Evolutionary conservation across 352 stramenopile species (phyloP), one percentile per base, ranked within the genome.

Genomic region (Phytophthora vignae): DNA sequence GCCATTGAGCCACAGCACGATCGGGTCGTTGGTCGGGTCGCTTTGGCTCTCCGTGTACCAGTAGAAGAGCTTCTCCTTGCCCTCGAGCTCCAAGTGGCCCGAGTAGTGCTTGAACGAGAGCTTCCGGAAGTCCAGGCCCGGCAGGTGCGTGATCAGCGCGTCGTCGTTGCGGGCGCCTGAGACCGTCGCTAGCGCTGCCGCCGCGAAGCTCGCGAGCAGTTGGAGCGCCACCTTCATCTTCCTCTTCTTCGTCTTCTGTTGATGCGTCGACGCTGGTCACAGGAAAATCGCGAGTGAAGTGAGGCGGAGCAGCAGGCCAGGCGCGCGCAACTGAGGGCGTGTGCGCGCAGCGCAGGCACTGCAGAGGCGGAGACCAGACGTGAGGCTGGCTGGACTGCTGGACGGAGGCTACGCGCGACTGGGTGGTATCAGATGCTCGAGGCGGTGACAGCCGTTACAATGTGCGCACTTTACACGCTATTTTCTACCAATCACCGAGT

Each of bases 1-100:
- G 25, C 90, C 90, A 44, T 93, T 94, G 60, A 93, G 82, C 89
- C 88, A 96, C 50, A 95, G 69, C 63, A 94, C 87, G 63, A 96
- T 88, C 58, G 89, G 87, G 58, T 87, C 89, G 11, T 82, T 77
- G 29, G 69, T 67, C 1, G 84, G 84, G 19, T 83, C 68, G 60
- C 74, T 67, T 73, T 92, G 82, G 58, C 81, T 87, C 68, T 95
- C 87, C 14, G 86, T 82, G 71, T 91, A 92, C 87, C 87, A 94
- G 74, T 94, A 94, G 53, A 94, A 95, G 42, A 94, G 80, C 63
- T 90, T 84, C 55, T 90, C 84, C 55, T 82, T 69, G 17, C 73
- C 79, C 44, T 81, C 33, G 12, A 92, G 74, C 55, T 87, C 54
- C 33, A 93, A 27, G 59, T 87, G 85, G 6, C 82, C 85, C 3